Evolutionary conservation across 306 rosid genomes (phyloP).

Genomic region (Rosa lucieae): DNA sequence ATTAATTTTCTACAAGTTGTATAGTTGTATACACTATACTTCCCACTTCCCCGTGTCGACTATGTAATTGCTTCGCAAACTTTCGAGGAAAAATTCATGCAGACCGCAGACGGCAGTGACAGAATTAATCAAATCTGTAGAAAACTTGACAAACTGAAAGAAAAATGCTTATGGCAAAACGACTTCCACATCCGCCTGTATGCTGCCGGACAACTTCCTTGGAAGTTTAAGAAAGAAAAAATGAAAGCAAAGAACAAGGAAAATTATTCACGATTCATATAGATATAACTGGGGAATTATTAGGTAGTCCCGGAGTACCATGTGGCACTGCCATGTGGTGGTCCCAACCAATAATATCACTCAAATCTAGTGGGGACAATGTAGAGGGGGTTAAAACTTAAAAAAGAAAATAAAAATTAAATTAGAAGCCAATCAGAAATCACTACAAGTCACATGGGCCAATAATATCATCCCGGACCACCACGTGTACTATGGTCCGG

Average conservation of each 20-base stretch:
- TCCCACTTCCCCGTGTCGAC: neutral
- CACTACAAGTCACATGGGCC: too few species aligned
- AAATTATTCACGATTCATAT: neutral
- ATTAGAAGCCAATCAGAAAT: too few species aligned
- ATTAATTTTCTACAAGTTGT: neutral
- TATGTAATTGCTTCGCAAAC: constrained; percentile 9
- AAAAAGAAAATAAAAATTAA: too few species aligned
- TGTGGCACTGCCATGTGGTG: too few species aligned
- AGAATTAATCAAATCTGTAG: neutral
- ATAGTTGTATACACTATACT: neutral
- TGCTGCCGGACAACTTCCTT: neutral
- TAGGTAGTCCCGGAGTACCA: too few species aligned
- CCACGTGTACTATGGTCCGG: too few species aligned
- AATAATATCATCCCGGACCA: too few species aligned
- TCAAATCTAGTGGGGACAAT: too few species aligned
- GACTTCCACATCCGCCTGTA: neutral
- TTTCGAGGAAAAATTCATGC: neutral
- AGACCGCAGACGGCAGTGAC: neutral
- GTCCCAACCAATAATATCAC: too few species aligned
- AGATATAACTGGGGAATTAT: neutral
- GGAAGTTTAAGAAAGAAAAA: constrained; percentile 2
- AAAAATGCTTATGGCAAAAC: neutral
- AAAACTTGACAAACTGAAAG: neutral
- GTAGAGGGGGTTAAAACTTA: too few species aligned
- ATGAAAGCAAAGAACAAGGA: neutral